phyloP scores from a whole-genome alignment of 495 filamentous ascomycete genomes.

The Xylaria scruposa region DNA sequence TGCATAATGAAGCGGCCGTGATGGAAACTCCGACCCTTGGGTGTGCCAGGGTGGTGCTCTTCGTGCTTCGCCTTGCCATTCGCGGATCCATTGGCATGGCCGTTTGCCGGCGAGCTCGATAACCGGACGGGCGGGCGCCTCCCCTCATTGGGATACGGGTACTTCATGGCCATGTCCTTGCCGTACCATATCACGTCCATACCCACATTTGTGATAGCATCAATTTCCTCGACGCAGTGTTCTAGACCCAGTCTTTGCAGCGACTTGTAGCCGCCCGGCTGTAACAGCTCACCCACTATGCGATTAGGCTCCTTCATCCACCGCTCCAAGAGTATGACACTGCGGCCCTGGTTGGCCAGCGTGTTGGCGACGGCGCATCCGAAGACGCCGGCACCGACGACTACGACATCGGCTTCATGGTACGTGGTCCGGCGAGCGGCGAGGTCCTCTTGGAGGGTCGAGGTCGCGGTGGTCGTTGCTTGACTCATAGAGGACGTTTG shows the following conservation, averaged over 20 bases:
- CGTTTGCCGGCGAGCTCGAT: constrained; percentile 10
- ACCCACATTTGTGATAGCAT: constrained; percentile 79
- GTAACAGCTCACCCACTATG: constrained; percentile 94
- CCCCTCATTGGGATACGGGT: constrained; percentile 51
- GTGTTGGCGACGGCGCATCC: constrained; percentile 88
- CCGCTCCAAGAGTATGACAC: constrained; percentile 87
- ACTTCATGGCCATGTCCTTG: constrained; percentile 78
- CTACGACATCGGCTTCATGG: constrained; percentile 75
- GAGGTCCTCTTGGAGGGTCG: constrained; percentile 42
- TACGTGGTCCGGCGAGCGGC: constrained; percentile 48
- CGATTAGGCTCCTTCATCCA: constrained; percentile 94
- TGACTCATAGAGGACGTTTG: constrained; percentile 36
- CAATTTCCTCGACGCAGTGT: constrained; percentile 88
- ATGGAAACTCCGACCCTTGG: constrained; percentile 77
- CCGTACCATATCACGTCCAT: constrained; percentile 89
- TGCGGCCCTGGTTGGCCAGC: constrained; percentile 82
- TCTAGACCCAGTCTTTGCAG: constrained; percentile 79
- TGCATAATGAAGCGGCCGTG: constrained; percentile 84
- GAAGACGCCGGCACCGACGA: constrained; percentile 89
- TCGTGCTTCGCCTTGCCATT: constrained; percentile 39
- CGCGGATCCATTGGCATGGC: constrained; percentile 27
- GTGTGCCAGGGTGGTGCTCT: constrained; percentile 44
- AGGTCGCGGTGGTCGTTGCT: constrained; percentile 26
- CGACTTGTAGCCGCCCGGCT: constrained; percentile 87
- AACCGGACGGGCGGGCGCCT: constrained; percentile 29